These are phyloP conservation scores for Apiosordaria backusii DNA, from an alignment of 495 filamentous ascomycete genomes.

Conservation along the genomic window DNA sequence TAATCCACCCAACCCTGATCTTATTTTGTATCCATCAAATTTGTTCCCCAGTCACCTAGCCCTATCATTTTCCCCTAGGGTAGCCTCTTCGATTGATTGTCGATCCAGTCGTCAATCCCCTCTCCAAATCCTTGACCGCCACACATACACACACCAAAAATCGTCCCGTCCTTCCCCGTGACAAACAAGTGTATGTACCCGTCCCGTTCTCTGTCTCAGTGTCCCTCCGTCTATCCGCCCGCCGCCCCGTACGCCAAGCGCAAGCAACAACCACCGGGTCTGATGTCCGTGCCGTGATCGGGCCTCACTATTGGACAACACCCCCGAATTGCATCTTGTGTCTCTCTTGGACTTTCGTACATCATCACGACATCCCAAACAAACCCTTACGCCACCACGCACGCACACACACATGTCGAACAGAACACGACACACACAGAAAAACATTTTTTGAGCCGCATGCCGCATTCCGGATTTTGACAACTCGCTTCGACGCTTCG, in stretches of 20 bases:
- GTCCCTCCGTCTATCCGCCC: background rate
- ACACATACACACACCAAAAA: too few species aligned
- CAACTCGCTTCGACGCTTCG: background rate
- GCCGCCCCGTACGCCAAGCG: background rate
- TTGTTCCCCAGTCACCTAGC: background rate
- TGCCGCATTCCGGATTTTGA: background rate
- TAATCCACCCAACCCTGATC: background rate
- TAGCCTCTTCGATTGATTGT: background rate
- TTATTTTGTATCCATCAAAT: too few species aligned
- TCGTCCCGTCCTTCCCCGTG: background rate
- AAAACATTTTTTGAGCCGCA: background rate
- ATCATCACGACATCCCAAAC: too few species aligned
- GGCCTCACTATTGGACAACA: background rate
- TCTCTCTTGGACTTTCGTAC: background rate
- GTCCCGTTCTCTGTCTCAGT: background rate
- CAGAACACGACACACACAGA: background rate
- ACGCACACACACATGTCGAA: too few species aligned
- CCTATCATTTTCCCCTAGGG: background rate
- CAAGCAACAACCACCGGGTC: background rate
- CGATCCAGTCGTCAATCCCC: too few species aligned
- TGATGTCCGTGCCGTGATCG: background rate
- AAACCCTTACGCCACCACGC: too few species aligned
- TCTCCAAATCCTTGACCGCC: too few species aligned
- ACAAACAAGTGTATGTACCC: background rate
- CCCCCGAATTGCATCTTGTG: background rate